Conservation (phyloP, 495 filamentous ascomycete species). For the Clohesyomyces aquaticus region DNA sequence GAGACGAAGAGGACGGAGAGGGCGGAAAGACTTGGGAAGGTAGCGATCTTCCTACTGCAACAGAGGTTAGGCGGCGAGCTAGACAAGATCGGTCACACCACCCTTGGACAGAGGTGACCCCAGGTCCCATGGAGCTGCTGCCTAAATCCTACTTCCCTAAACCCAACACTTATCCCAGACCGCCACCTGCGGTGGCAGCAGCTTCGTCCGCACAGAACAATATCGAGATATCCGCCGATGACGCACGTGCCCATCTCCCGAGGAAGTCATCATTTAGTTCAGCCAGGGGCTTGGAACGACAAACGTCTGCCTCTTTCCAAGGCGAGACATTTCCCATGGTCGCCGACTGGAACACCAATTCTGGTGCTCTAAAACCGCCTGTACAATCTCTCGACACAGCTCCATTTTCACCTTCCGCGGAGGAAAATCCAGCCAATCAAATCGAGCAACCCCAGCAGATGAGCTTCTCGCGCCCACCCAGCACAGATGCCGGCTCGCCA, state of each 20-base stretch:
- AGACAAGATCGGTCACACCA: slow-evolving; percentile 15
- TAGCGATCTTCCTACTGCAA: slow-evolving; percentile 21
- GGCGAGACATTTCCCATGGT: background rate
- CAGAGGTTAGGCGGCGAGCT: slow-evolving; percentile 7
- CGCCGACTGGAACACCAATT: background rate
- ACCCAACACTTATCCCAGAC: slow-evolving; percentile 24
- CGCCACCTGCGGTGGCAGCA: background rate
- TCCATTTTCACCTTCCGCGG: background rate
- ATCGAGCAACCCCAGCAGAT: background rate
- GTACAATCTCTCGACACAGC: background rate
- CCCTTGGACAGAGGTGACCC: slow-evolving; percentile 28
- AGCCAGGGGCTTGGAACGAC: background rate
- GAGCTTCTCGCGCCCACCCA: background rate
- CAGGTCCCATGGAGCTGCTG: slow-evolving; percentile 27
- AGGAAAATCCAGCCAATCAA: background rate
- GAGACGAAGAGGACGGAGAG: slow-evolving; percentile 21
- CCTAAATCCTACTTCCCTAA: slow-evolving; percentile 27
- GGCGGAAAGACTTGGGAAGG: slow-evolving; percentile 18
- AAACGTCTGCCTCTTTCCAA: background rate
- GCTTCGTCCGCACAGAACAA: background rate
- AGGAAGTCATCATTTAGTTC: background rate
- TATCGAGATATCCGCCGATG: background rate
- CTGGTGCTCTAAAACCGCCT: background rate
- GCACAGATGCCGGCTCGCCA: slow-evolving; percentile 1
- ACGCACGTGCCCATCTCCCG: background rate